Evolutionary conservation across 345 rosid species (phyloP), one percentile per base, ranked within the genome.

Genomic region (Syzygium aromaticum): DNA sequence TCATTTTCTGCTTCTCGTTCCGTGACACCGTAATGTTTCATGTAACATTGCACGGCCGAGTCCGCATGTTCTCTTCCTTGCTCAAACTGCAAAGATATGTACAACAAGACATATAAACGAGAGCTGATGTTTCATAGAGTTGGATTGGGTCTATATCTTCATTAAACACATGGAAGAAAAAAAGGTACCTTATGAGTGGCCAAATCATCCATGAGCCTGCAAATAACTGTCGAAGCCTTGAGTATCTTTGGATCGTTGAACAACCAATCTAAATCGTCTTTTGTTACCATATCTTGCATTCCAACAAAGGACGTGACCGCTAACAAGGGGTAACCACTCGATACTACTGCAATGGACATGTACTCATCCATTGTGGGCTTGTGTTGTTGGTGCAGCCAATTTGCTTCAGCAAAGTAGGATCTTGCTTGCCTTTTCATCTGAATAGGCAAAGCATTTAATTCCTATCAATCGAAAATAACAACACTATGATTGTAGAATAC

Each of bases 41-140:
- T 87, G 90, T 88, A 91, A 73, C 93, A 93, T 25, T 93, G 92
- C 1, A 93, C 77, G 8, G 84, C 33, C 0, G 92, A 89, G 5
- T 90, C 86, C 2, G 61, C 86, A 43, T 91, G 92, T 9, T 78
- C 88, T 87, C 56, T 82, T 7, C 51, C 52, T 52, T 80, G 85
- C 84, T 87, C 88, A 22, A 87, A 87, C 88, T 82, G 54, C 43
- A 64, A 19, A n/a, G 13, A 49, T 15, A 25, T 10, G 23, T n/a
- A 30, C 30, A 28, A 53, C 21, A 84, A 51, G 54, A 84, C 57
- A 51, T 22, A 46, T 52, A 83, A 51, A 43, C 27, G 10, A 80
- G 85, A 46, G 8, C n/a, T 30, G 52, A 49, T 14, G 38, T 23
- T 15, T 28, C 52, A 17, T 19, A 15, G 52, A n/a, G 54, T 64